A percentile compares a stretch with the other conserved stretches of the same genome.
phyloP scores from a whole-genome alignment of 805 yeast genomes.

The Lipomyces sp. region DNA sequence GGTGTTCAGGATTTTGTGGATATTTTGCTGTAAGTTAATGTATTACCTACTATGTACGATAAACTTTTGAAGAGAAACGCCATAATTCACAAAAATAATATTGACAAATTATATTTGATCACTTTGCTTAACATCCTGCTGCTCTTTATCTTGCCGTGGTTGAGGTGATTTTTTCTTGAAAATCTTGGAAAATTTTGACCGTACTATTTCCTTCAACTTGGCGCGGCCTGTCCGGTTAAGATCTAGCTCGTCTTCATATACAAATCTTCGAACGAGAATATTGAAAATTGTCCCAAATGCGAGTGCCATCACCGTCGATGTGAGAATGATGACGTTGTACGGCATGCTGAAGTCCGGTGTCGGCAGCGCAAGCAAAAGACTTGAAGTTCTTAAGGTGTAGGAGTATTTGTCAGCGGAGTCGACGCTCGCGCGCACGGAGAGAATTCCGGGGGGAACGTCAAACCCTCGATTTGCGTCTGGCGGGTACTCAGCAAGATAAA shows the following conservation, averaged over 20 bases:
- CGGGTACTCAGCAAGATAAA: slow-evolving; percentile 89
- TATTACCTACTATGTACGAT: too few relatives aligned
- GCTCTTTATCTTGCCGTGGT: too few relatives aligned
- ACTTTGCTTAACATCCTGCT: too few relatives aligned
- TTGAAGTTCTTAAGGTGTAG: slow-evolving; percentile 62
- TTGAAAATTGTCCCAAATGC: slow-evolving; percentile 86
- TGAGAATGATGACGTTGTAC: slow-evolving; percentile 88
- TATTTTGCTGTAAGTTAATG: too few relatives aligned
- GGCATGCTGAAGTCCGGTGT: slow-evolving; percentile 99
- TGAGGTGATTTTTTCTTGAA: too few relatives aligned
- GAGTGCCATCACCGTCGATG: slow-evolving; percentile 89
- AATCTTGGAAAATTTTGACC: too few relatives aligned
- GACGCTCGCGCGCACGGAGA: slow-evolving; percentile 50
- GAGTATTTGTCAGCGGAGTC: slow-evolving; percentile 18
- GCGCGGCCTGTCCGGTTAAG: too few relatives aligned
- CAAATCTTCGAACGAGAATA: slow-evolving; percentile 65
- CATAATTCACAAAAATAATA: too few relatives aligned
- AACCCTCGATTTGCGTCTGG: slow-evolving; percentile 99
- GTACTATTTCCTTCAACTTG: too few relatives aligned
- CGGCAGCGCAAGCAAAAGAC: slow-evolving; percentile 81
- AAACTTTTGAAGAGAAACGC: too few relatives aligned
- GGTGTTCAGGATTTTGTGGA: not conserved
- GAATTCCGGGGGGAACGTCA: slow-evolving; percentile 86
- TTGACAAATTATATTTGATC: too few relatives aligned
- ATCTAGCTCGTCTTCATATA: slow-evolving; percentile 70